Evolutionary conservation across 768 basidiomycete species (phyloP), one percentile per base, ranked within the genome.

Genomic region (Podaxis rugospora): DNA sequence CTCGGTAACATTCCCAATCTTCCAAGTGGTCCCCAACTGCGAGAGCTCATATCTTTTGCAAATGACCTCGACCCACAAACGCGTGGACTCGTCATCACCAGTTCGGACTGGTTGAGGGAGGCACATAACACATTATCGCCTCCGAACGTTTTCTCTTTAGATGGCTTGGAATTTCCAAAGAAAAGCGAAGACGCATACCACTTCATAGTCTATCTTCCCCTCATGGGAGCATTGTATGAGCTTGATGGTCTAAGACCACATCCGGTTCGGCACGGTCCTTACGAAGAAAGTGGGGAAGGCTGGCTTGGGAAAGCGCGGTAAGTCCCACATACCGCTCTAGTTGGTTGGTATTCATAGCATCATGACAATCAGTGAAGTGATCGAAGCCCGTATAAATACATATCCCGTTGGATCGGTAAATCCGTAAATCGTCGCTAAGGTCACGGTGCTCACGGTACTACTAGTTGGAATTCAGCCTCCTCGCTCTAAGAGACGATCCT

Each of bases 91-190:
- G 88, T 85, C 16, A 82, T 94, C 56, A 92, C 90, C 16, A 91
- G 89, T 64, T 82, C 89, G 40, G 87, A 90, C 69, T 92, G 88
- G 86, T 78, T 91, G 55, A 78, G 89, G 36, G 86, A 89, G 66
- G 89, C 92, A 14, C 96, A 99, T 71, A 99, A 99, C 69, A 84
- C 92, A 16, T 87, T 98, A 66, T 93, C 95, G 10, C 92, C 94
- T 39, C 93, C 95, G 13, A 89, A 83, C 61, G 86, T 92, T 0
- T 91, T 97, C 66, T 92, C 92, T 5, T 76, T 96, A 56, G 92
- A 94, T 67, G 93, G 94, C 18, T 80, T 93, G 23, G 87, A 85
- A 23, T 77, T 90, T 21, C 83, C 83, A 27, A 89, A 78, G 65
- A 85, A 76, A 66, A 74, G 75, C 55, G 82, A 84, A 69, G 97